Conservation (phyloP, 768 basidiomycete species). For the Hericium erinaceus region DNA sequence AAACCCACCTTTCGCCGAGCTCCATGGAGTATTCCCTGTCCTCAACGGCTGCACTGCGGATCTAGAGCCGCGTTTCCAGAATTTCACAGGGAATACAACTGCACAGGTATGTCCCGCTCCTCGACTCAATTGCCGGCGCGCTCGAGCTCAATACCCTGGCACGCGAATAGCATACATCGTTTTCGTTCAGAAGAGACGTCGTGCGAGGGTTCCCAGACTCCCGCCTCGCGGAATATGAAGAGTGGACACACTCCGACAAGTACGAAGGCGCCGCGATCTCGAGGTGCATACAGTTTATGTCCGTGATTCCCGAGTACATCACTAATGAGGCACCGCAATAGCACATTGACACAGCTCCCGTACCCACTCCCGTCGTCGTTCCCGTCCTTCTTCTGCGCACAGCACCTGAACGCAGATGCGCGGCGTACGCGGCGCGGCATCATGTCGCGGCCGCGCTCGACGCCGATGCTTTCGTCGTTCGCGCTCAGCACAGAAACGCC, state of each 20-base stretch:
- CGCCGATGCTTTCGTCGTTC: slow-evolving; percentile 20
- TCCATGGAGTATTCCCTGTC: slow-evolving; percentile 47
- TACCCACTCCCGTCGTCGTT: slow-evolving; percentile 57
- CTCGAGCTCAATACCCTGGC: neutral
- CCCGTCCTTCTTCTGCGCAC: slow-evolving; percentile 32
- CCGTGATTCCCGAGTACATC: neutral
- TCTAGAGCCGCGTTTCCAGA: slow-evolving; percentile 23
- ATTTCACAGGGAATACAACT: slow-evolving; percentile 28
- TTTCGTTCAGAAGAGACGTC: slow-evolving; percentile 36
- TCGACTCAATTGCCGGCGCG: neutral
- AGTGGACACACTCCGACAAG: slow-evolving; percentile 24
- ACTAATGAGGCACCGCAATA: neutral
- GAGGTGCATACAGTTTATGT: slow-evolving; percentile 25
- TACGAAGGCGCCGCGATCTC: slow-evolving; percentile 24
- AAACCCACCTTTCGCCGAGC: slow-evolving; percentile 42
- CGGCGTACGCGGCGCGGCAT: slow-evolving; percentile 8
- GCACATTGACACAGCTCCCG: slow-evolving; percentile 37
- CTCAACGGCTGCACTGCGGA: slow-evolving; percentile 11
- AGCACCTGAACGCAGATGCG: slow-evolving; percentile 6
- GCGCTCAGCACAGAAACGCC: slow-evolving; percentile 33
- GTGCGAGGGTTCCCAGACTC: slow-evolving; percentile 47
- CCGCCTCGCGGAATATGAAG: slow-evolving; percentile 28
- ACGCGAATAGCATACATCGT: slow-evolving; percentile 18
- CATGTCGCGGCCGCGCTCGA: neutral
- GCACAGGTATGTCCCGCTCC: neutral